These are phyloP conservation scores for Leccinum variabile DNA, from an alignment of 1,284 basidiomycete species.

Conservation along the genomic window DNA sequence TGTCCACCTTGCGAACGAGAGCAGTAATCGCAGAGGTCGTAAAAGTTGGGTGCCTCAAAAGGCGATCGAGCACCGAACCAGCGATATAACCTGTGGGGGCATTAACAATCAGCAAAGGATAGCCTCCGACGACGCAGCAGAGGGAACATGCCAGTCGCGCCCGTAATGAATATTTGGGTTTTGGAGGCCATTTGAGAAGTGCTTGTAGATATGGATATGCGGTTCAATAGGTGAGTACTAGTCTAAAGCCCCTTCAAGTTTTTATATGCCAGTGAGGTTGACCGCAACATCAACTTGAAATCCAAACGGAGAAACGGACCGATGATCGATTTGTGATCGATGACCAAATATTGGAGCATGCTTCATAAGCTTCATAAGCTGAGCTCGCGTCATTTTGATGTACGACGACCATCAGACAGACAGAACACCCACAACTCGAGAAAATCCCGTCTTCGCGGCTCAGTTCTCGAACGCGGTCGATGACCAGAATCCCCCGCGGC, in stretches of 20 bases:
- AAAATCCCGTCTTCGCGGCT: not conserved
- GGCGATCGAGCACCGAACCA: conserved; percentile 41
- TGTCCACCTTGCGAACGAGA: conserved; percentile 41
- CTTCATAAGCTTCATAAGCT: not conserved
- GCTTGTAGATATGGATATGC: not conserved
- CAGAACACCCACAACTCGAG: not conserved
- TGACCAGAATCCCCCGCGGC: not conserved
- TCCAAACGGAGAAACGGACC: too few species aligned
- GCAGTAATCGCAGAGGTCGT: conserved; percentile 39
- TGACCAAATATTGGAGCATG: conserved; percentile 4
- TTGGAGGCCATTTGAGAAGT: conserved; percentile 21
- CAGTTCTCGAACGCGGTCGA: not conserved
- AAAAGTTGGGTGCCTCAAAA: conserved; percentile 38
- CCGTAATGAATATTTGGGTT: conserved; percentile 28
- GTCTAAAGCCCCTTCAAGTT: not conserved
- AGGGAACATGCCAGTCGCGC: conserved; percentile 24
- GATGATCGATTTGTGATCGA: too few species aligned
- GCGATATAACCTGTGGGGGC: conserved; percentile 45
- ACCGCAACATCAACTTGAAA: too few species aligned
- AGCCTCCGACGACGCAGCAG: not conserved
- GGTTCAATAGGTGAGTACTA: not conserved
- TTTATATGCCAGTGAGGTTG: not conserved
- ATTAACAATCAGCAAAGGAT: conserved; percentile 2
- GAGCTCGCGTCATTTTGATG: not conserved
- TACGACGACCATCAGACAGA: too few species aligned